These are phyloP conservation scores for Termitomyces sp. DNA, from an alignment of 768 basidiomycete species.

Conservation along the genomic window DNA sequence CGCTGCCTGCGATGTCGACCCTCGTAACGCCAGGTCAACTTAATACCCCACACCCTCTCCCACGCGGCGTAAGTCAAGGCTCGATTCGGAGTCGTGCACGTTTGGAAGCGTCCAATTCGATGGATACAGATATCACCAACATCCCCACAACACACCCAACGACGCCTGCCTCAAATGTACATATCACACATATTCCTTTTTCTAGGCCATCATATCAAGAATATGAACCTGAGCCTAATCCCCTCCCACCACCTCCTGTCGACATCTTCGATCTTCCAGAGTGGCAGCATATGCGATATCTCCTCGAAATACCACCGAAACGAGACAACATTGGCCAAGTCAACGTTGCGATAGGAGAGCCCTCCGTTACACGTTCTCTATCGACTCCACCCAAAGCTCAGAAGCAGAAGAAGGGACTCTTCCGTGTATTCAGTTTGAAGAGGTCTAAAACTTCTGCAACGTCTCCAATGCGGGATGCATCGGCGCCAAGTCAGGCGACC, in stretches of 20 bases:
- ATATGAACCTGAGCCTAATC: neutral
- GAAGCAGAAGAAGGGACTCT: slow-evolving; percentile 1
- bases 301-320: neutral
- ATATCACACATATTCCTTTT: neutral
- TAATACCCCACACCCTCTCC: neutral
- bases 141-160: neutral
- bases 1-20: slow-evolving; percentile 28
- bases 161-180: neutral
- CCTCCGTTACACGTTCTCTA: neutral
- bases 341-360: neutral
- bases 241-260: neutral
- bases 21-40: neutral
- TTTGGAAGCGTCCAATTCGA: neutral
- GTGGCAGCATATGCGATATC: slow-evolving; percentile 16
- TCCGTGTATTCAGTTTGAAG: neutral
- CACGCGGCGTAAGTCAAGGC: neutral
- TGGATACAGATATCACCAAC: neutral
- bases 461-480: neutral
- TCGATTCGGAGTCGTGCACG: neutral
- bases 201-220: neutral
- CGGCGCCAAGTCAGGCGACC: neutral
- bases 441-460: neutral
- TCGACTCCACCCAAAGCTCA: neutral
- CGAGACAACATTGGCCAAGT: neutral
- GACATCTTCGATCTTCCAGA: slow-evolving; percentile 54